A percentile compares a stretch with the other conserved stretches of the same genome.
These are phyloP conservation scores for Liquidambar formosana DNA, from an alignment of 164 flowering plant species.

Conservation along the genomic window DNA sequence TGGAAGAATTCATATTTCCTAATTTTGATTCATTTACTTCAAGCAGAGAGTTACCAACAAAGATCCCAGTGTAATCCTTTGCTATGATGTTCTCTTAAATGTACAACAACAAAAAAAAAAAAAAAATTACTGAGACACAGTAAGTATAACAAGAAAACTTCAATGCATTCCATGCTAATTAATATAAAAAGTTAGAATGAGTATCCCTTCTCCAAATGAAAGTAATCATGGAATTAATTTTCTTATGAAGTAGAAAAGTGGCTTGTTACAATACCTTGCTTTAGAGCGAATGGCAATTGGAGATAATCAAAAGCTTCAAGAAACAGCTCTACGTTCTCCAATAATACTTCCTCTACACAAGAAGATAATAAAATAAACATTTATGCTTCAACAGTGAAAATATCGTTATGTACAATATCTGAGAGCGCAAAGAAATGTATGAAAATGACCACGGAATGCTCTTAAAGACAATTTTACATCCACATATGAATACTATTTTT, in stretches of 20 bases:
- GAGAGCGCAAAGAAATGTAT: background rate
- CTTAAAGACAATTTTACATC: background rate
- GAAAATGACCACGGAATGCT: background rate
- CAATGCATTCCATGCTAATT: background rate
- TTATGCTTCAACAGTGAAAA: background rate
- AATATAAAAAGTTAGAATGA: background rate
- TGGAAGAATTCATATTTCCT: too few species aligned
- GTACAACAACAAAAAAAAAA: too few species aligned
- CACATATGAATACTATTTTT: too few species aligned
- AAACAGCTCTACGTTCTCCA: slow-evolving; percentile 81
- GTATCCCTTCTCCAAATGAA: too few species aligned
- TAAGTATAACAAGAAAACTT: too few species aligned
- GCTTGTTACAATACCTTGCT: slow-evolving; percentile 46
- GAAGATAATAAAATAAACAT: background rate
- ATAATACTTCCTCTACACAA: slow-evolving; percentile 65
- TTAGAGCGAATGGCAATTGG: slow-evolving; percentile 81
- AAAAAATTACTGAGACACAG: too few species aligned
- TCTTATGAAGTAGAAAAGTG: background rate
- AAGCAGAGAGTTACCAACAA: too few species aligned
- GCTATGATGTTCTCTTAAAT: too few species aligned
- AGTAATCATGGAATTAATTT: background rate
- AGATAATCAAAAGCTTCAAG: slow-evolving; percentile 94
- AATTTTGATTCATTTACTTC: too few species aligned
- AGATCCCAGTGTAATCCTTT: too few species aligned
- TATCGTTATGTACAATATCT: background rate